These are phyloP conservation scores for Penicillium steckii DNA, from an alignment of 495 filamentous ascomycete species.

Conservation along the genomic window DNA sequence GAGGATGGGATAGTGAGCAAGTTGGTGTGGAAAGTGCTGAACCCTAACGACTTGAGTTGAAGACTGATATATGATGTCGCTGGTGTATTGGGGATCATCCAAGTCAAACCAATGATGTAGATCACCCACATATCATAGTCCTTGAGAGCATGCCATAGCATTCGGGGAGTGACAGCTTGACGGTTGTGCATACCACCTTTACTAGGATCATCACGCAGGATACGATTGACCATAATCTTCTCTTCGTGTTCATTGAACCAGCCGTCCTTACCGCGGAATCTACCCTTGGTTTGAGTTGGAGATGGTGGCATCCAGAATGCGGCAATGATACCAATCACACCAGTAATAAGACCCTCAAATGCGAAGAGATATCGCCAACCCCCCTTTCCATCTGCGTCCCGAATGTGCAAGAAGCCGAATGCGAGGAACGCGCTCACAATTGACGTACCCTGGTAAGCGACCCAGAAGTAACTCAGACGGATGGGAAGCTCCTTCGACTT, in stretches of 20 bases:
- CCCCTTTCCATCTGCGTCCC: slow-evolving; percentile 52
- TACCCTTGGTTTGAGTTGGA: slow-evolving; percentile 66
- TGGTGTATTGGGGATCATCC: slow-evolving; percentile 49
- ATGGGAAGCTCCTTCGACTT: slow-evolving; percentile 66
- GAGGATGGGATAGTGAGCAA: slow-evolving; percentile 66
- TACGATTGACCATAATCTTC: slow-evolving; percentile 70
- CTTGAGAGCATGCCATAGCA: slow-evolving; percentile 47
- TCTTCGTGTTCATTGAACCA: slow-evolving; percentile 59
- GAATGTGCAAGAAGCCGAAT: slow-evolving; percentile 68
- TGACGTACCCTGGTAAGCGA: slow-evolving; percentile 60
- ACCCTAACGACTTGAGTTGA: slow-evolving; percentile 56
- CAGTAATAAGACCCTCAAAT: slow-evolving; percentile 53
- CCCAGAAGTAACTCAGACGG: slow-evolving; percentile 70
- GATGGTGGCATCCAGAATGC: slow-evolving; percentile 69
- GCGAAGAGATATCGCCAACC: slow-evolving; percentile 77
- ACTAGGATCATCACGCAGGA: slow-evolving; percentile 69
- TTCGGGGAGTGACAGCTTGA: slow-evolving; percentile 43
- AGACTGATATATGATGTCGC: slow-evolving; percentile 55
- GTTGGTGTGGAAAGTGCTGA: slow-evolving; percentile 63
- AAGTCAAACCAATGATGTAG: slow-evolving; percentile 51
- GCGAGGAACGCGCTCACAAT: slow-evolving; percentile 71
- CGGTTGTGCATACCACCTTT: slow-evolving; percentile 69
- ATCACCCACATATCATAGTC: slow-evolving; percentile 56
- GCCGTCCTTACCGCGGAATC: slow-evolving; percentile 67
- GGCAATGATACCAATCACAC: slow-evolving; percentile 61